Base-by-base conservation (phyloP, 2,329 filamentous ascomycete genomes). In the Epichloe typhina region DNA sequence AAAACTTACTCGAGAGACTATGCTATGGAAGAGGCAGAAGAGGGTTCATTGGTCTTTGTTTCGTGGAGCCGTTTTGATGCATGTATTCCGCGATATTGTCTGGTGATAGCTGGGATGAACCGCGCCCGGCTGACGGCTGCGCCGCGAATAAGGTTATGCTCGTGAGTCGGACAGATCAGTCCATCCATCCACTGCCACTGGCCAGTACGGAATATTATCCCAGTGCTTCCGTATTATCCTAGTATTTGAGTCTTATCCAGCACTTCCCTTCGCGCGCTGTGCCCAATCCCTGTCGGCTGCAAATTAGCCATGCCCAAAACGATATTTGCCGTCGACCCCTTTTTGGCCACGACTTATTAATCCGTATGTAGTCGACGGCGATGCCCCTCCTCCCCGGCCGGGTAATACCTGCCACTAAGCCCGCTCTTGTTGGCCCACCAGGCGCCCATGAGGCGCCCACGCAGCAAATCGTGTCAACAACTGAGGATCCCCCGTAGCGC, bases 401-500 rank as follows among this genome's bases (percentile, higher is more conserved):
- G 41, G 45, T 46, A 19, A 19, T 19, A 46, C 50, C 50, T 50
- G 46, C 39, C 52, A 38, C 50, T 52, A 52, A 45, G 38, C 52
- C 52, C 35, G 9, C 42, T 49, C 47, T 42, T 40, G 37, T 42
- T 40, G 31, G 40, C 7, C 12, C 49, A 9, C n/a, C 23, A 47
- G 33, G 50, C 46, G 50, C 50, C 23, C 19, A 13, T 19, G 19
- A 19, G 19, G 19, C 38, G 21, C 23, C 23, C 6, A 26, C 23
- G 36, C 43, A 46, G 35, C 23, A 26, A 7, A 23, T 26, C 23
- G 23, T 13, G 12, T 12, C 23, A 9, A 46, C 23, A 9, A 46
- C 40, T 13, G 40, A 42, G 41, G 12, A 19, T 15, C n/a, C 15
- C 23, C 13, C 23, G 17, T 17, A 26, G 13, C n/a, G 2, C 42